Evolutionary conservation across 2,329 filamentous ascomycete genomes (phyloP).

Genomic region (Albifimbria verrucaria): DNA sequence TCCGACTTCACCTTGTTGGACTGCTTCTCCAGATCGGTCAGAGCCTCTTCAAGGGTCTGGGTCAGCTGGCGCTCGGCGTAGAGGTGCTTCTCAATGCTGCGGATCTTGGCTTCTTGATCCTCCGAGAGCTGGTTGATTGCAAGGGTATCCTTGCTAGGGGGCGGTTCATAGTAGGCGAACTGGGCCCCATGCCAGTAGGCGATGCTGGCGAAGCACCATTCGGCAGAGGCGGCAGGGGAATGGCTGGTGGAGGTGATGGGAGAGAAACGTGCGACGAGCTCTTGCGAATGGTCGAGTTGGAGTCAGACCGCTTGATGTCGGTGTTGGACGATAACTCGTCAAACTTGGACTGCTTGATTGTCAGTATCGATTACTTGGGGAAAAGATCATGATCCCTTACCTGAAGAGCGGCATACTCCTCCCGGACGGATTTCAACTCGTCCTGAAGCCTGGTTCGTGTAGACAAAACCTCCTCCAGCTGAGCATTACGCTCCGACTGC

Average conservation of each 20-base stretch:
- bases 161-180: slow-evolving; percentile 56
- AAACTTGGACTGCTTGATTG: slow-evolving; percentile 52
- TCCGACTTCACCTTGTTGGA: slow-evolving; percentile 90
- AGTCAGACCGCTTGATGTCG: slow-evolving; percentile 57
- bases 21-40: slow-evolving; percentile 88
- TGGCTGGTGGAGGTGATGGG: slow-evolving; percentile 90
- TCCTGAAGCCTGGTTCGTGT: slow-evolving; percentile 60
- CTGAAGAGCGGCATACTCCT: slow-evolving; percentile 75
- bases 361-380: slow-evolving; percentile 18
- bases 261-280: slow-evolving; percentile 78
- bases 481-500: slow-evolving; percentile 68
- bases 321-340: slow-evolving; percentile 42
- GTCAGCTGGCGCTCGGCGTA: slow-evolving; percentile 96
- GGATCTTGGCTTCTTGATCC: slow-evolving; percentile 92
- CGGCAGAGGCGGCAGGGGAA: slow-evolving; percentile 91
- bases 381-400: slow-evolving; percentile 43
- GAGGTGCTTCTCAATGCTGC: slow-evolving; percentile 94
- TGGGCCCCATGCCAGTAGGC: slow-evolving; percentile 40
- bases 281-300: slow-evolving; percentile 74
- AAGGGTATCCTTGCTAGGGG: slow-evolving; percentile 74
- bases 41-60: slow-evolving; percentile 88
- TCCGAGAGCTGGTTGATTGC: slow-evolving; percentile 77
- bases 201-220: slow-evolving; percentile 49
- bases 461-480: slow-evolving; percentile 75
- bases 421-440: slow-evolving; percentile 64